Percentiles rank a stretch among this genome's conserved stretches.
Evolutionary conservation across 805 yeast species (phyloP).

Genomic region (Yamadazyma endophytica): DNA sequence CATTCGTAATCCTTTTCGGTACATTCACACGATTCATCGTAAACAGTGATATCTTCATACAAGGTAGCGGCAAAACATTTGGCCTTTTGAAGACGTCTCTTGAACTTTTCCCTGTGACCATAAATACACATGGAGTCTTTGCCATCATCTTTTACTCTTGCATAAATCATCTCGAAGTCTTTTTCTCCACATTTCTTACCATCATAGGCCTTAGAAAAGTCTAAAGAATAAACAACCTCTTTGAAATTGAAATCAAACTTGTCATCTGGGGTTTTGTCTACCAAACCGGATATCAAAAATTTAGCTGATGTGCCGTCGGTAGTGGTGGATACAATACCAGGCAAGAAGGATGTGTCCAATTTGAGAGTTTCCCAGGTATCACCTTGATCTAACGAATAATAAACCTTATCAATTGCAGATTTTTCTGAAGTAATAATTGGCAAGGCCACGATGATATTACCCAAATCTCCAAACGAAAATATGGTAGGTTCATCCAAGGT

Average conservation of each 20-base stretch:
- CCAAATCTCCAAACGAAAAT: constrained; percentile 71
- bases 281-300: constrained; percentile 48
- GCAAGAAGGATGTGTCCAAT: constrained; percentile 42
- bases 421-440: constrained; percentile 32
- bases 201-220: constrained; percentile 55
- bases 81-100: constrained; percentile 61
- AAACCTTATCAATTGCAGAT: constrained; percentile 26
- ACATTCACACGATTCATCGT: constrained; percentile 62
- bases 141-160: constrained; percentile 36
- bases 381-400: constrained; percentile 73
- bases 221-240: constrained; percentile 37
- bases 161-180: constrained; percentile 67
- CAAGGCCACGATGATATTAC: constrained; percentile 65
- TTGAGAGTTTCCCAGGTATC: constrained; percentile 51
- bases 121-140: constrained; percentile 50
- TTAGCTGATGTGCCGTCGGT: constrained; percentile 67
- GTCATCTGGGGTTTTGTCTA: constrained; percentile 12
- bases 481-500: constrained; percentile 50
- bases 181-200: constrained; percentile 39
- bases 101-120: constrained; percentile 64
- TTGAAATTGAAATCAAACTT: constrained; percentile 6
- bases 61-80: constrained; percentile 55
- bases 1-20: constrained; percentile 69
- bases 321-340: constrained; percentile 48
- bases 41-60: constrained; percentile 42